phyloP scores from a whole-genome alignment of 2,329 filamentous ascomycete species.

The Trichoderma gracile region DNA sequence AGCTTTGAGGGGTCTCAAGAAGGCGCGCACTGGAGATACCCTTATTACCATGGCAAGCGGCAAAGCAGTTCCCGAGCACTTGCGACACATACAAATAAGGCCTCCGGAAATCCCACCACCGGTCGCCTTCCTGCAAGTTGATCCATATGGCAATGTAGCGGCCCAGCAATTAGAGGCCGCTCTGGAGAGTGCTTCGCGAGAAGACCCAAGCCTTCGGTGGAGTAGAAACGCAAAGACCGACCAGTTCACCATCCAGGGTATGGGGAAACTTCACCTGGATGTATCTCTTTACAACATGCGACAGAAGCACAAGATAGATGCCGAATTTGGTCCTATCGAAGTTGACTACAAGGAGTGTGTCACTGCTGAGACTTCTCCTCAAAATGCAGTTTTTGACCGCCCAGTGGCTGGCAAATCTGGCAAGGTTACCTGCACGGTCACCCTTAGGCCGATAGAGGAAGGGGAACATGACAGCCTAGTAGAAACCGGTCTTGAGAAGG shows the following conservation, averaged over 20 bases:
- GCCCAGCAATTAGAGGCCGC: conserved; percentile 78
- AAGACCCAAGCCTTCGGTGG: conserved; percentile 90
- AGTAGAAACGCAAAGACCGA: conserved; percentile 85
- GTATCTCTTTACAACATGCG: conserved; percentile 86
- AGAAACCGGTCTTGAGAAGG: conserved; percentile 52
- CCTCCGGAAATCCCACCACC: conserved; percentile 89
- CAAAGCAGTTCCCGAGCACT: conserved; percentile 64
- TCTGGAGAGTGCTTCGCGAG: conserved; percentile 75
- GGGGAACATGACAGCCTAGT: conserved; percentile 42
- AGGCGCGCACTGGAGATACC: conserved; percentile 91
- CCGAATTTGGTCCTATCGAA: conserved; percentile 85
- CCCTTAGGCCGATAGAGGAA: conserved; percentile 61
- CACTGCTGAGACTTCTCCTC: conserved; percentile 55
- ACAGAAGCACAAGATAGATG: conserved; percentile 83
- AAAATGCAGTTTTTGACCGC: conserved; percentile 70
- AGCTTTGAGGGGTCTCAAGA: conserved; percentile 85
- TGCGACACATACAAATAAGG: conserved; percentile 77
- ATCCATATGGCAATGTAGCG: conserved; percentile 74
- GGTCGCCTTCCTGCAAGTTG: conserved; percentile 94
- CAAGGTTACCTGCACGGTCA: conserved; percentile 72
- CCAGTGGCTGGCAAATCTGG: conserved; percentile 77
- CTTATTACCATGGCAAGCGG: conserved; percentile 69
- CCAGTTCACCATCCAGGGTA: conserved; percentile 89
- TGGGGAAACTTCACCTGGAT: conserved; percentile 95
- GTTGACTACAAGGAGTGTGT: conserved; percentile 93